A percentile compares a stretch with the other conserved stretches of the same genome.
Evolutionary conservation across 2,329 filamentous ascomycete species (phyloP).

Genomic region (Talaromyces sp.): DNA sequence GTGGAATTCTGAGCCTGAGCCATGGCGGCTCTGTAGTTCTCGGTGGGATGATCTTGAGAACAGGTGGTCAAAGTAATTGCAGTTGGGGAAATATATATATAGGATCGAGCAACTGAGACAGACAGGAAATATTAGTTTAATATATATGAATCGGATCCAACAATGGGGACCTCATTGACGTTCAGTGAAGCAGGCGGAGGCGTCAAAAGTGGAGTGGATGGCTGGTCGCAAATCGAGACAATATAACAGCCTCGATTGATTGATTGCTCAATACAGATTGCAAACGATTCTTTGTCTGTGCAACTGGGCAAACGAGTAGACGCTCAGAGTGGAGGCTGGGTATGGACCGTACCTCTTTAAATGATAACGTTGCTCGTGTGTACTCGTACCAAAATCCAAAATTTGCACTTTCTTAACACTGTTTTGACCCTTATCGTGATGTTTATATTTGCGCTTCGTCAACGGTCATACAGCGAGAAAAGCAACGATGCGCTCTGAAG

Average conservation of each 20-base stretch:
- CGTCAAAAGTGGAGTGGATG: neutral
- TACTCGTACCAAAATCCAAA: neutral
- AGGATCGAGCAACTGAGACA: neutral
- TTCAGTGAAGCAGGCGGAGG: neutral
- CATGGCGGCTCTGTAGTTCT: slow-evolving; percentile 28
- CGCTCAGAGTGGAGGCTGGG: neutral
- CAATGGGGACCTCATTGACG: neutral
- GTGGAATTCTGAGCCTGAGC: slow-evolving; percentile 41
- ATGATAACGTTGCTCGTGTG: neutral
- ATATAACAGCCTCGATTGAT: neutral
- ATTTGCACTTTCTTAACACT: neutral
- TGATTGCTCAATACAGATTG: neutral
- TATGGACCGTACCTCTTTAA: neutral
- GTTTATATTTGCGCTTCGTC: neutral
- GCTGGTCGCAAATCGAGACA: neutral
- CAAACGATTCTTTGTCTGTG: neutral
- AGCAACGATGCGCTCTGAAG: neutral
- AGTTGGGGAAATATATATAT: slow-evolving; percentile 1
- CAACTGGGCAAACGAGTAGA: neutral
- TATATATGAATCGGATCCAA: slow-evolving; percentile 5
- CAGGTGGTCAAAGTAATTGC: neutral
- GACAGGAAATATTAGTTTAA: neutral
- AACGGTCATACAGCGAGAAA: neutral
- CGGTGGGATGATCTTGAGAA: neutral
- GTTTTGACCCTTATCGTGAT: neutral